Conservation (phyloP, 257 asterid species). For the Solanum appendiculatum region DNA sequence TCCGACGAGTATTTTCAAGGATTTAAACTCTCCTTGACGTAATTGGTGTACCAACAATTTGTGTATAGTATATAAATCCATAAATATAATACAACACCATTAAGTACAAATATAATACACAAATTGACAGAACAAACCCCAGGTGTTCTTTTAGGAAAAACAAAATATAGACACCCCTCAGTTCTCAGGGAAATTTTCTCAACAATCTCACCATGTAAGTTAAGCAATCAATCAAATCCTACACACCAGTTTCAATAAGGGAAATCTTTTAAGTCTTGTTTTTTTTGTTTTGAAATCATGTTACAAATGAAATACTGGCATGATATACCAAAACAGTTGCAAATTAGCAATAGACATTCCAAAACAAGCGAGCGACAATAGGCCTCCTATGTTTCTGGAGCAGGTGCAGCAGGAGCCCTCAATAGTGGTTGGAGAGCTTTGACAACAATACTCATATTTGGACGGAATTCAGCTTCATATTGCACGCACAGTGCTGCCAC, state of each 20-base stretch:
- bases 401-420: slow-evolving; percentile 13
- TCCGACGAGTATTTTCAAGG: background rate
- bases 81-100: background rate
- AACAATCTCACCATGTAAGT: background rate
- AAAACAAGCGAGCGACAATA: background rate
- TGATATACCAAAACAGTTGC: background rate
- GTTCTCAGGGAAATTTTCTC: background rate
- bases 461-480: slow-evolving; percentile 33
- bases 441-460: slow-evolving; percentile 31
- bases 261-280: background rate
- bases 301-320: background rate
- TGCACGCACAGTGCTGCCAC: slow-evolving; percentile 36
- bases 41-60: background rate
- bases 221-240: background rate
- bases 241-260: background rate
- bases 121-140: background rate
- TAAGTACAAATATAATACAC: background rate
- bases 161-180: background rate
- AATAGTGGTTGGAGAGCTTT: slow-evolving; percentile 30
- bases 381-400: slow-evolving; percentile 4
- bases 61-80: background rate
- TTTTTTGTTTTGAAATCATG: background rate
- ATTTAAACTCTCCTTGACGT: background rate
- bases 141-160: background rate
- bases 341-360: background rate